Base-by-base conservation (phyloP, 805 yeast genomes). In the Cyberlindnera americana region DNA sequence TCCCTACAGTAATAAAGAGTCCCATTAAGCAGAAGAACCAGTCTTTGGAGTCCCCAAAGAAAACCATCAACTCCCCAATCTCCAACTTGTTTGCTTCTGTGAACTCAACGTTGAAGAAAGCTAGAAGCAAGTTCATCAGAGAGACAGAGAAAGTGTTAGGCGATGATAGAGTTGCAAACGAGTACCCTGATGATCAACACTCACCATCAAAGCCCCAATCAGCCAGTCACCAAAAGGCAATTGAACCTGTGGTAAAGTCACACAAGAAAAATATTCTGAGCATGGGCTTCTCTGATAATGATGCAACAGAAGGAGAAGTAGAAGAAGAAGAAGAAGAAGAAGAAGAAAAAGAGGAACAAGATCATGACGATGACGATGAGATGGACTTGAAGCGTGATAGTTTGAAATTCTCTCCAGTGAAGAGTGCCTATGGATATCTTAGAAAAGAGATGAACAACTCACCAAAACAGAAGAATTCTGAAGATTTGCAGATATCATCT, bases 361-460 rank as follows among this genome's bases (percentile, higher is more conserved):
- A 23, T 22, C 40, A 15, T 10, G 23, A 10, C 12, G 33, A 29
- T 15, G 37, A 35, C 3, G 33, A 41, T 14, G 44, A 44, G 2
- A 34, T 41, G 18, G 45, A 41, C 27, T 38, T 41, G 17, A 46
- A 42, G n/a, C 48, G 46, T 12, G 37, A 41, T 1, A 44, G 50
- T 28, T 31, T 47, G 23, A 46, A 43, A 23, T 52, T 56, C 31
- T 52, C 61, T 2, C 61, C 61, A 11, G 59, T 55, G 12, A 52
- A 49, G 32, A 55, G 59, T 19, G 47, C 54, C 9, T 56, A 55
- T 40, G 57, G 59, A 2, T 41, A 46, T 6, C 24, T 56, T 28
- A 52, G 58, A 42, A 37, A 31, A 12, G 53, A 56, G 27, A 42
- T 56, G 57, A 53, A 52, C 24, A 43, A 41, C 17, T 14, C 47